These are phyloP conservation scores for Cordyceps cicadae DNA, from an alignment of 2,329 filamentous ascomycete species.

Conservation along the genomic window DNA sequence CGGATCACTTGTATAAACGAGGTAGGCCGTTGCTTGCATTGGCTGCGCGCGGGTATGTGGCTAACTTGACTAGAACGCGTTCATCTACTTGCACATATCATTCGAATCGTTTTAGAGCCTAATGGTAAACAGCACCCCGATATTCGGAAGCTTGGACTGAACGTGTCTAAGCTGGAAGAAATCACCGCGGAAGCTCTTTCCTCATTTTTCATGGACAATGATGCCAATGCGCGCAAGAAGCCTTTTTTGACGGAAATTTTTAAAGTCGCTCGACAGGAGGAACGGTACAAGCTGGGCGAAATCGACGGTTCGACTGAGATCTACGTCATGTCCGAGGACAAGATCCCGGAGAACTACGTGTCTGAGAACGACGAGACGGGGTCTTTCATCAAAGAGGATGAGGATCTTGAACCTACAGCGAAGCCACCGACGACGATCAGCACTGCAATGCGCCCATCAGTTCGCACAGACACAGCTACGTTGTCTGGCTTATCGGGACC, in stretches of 20 bases:
- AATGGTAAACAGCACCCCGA: constrained; percentile 40
- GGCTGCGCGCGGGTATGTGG: neutral
- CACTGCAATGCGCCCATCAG: constrained; percentile 14
- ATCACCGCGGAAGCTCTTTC: constrained; percentile 50
- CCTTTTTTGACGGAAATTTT: constrained; percentile 53
- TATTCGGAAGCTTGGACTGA: constrained; percentile 45
- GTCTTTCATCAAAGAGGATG: constrained; percentile 35
- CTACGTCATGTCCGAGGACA: constrained; percentile 45
- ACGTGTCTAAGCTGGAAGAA: constrained; percentile 48
- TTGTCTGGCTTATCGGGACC: constrained; percentile 22
- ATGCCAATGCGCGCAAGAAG: constrained; percentile 47
- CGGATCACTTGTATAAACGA: constrained; percentile 62
- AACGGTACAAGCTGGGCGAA: constrained; percentile 46
- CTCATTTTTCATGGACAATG: constrained; percentile 49
- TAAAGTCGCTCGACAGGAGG: constrained; percentile 49
- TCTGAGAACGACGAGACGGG: constrained; percentile 38
- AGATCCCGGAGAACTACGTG: constrained; percentile 37
- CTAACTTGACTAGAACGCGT: constrained; percentile 43
- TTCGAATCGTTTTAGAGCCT: constrained; percentile 48
- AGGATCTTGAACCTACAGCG: constrained; percentile 28
- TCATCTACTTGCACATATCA: constrained; percentile 49
- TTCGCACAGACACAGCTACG: constrained; percentile 12
- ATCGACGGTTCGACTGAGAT: constrained; percentile 43
- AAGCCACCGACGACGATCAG: constrained; percentile 27
- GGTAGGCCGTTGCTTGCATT: constrained; percentile 37